Evolutionary conservation across 1,284 basidiomycete genomes (phyloP).

Genomic region (Heterobasidion irregulare): DNA sequence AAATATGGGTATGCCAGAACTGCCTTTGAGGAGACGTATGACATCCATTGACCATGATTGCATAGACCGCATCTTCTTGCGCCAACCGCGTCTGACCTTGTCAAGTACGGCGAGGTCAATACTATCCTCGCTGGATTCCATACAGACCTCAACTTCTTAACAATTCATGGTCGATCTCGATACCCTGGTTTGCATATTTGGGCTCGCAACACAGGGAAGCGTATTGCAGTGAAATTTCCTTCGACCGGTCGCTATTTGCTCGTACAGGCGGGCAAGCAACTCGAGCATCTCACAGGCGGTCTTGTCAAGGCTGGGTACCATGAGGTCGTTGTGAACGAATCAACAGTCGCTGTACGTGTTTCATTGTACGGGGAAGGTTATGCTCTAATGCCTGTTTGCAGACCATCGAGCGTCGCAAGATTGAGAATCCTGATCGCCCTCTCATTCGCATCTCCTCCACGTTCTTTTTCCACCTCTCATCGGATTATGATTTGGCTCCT

Average conservation of each 20-base stretch:
- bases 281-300: conserved; percentile 84
- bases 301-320: conserved; percentile 89
- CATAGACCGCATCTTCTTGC: conserved; percentile 79
- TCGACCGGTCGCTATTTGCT: conserved; percentile 62
- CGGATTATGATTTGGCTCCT: conserved; percentile 68
- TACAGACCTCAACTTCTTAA: conserved; percentile 76
- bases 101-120: conserved; percentile 66
- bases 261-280: conserved; percentile 88
- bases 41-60: conserved; percentile 2
- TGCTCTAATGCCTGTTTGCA: conserved; percentile 21
- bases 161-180: conserved; percentile 85
- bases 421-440: conserved; percentile 62
- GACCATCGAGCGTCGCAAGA: conserved; percentile 58
- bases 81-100: conserved; percentile 83
- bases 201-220: conserved; percentile 86
- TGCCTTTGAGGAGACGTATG: background rate
- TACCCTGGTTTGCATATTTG: conserved; percentile 84
- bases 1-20: conserved; percentile 58
- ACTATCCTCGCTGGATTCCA: conserved; percentile 90
- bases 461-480: conserved; percentile 90
- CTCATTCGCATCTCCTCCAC: conserved; percentile 88
- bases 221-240: conserved; percentile 78
- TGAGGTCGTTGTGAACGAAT: conserved; percentile 82
- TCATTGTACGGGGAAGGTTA: background rate
- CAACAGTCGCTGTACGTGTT: conserved; percentile 30